Percentiles rank a stretch among this genome's conserved stretches.
Evolutionary conservation across 2,329 filamentous ascomycete genomes (phyloP).

Genomic region (Cordyceps tenuipes): DNA sequence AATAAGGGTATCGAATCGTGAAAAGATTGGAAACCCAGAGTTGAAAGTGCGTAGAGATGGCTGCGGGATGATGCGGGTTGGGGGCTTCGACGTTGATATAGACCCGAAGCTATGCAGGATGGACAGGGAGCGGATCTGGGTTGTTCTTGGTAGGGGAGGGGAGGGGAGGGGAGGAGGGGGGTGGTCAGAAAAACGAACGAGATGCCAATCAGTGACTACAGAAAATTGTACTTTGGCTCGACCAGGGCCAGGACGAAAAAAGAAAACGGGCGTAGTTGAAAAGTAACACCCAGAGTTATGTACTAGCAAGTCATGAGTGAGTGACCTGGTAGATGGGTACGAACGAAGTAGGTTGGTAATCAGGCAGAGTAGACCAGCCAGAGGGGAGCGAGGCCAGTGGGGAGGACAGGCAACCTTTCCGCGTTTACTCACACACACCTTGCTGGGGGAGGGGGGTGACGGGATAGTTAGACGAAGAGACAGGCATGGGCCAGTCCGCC

Average conservation of each 20-base stretch:
- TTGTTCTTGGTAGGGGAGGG: not conserved
- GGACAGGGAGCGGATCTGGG: conserved; percentile 9
- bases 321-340: not conserved
- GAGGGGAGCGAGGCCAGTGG: not conserved
- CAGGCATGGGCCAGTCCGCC: not conserved
- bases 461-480: not conserved
- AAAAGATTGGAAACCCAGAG: not conserved
- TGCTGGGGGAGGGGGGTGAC: not conserved
- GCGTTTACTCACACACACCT: not conserved
- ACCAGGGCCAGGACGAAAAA: not conserved
- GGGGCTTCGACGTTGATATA: conserved; percentile 11
- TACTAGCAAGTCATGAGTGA: too few species aligned
- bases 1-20: not conserved
- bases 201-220: conserved; percentile 11
- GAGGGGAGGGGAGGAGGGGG: not conserved
- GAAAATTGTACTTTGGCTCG: not conserved
- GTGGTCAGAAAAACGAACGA: not conserved
- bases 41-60: conserved; percentile 4
- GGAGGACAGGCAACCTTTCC: not conserved
- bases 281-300: not conserved
- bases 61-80: conserved; percentile 11
- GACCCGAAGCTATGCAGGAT: conserved; percentile 11
- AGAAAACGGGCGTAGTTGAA: not conserved
- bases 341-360: too few species aligned
- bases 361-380: not conserved